phyloP scores from a whole-genome alignment of 2,329 filamentous ascomycete genomes.

The Fusarium armeniacum region DNA sequence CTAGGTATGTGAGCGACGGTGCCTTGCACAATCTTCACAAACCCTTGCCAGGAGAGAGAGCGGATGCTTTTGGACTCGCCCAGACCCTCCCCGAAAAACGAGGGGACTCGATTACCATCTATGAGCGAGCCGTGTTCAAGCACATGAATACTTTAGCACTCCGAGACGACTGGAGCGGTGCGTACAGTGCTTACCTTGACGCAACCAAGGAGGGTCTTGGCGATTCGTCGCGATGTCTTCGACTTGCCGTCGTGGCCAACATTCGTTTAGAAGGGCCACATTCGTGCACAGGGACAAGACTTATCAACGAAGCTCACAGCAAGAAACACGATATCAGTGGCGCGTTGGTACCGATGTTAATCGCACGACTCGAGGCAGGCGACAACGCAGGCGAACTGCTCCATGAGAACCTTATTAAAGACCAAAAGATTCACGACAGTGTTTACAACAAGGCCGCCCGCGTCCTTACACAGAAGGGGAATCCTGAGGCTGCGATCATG shows the following conservation, averaged over 20 bases:
- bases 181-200: slow-evolving; percentile 57
- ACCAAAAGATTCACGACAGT: slow-evolving; percentile 53
- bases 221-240: slow-evolving; percentile 59
- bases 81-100: slow-evolving; percentile 34
- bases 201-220: slow-evolving; percentile 50
- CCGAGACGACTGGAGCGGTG: slow-evolving; percentile 51
- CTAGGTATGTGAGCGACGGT: slow-evolving; percentile 40
- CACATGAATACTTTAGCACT: slow-evolving; percentile 59
- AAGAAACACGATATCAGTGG: slow-evolving; percentile 59
- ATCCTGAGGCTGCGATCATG: slow-evolving; percentile 50
- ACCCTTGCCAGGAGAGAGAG: slow-evolving; percentile 34
- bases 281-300: slow-evolving; percentile 53
- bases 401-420: slow-evolving; percentile 47
- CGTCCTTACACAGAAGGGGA: slow-evolving; percentile 50
- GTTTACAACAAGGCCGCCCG: slow-evolving; percentile 56
- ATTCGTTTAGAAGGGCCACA: slow-evolving; percentile 53
- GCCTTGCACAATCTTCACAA: slow-evolving; percentile 43
- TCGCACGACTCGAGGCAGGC: slow-evolving; percentile 56
- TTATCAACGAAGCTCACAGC: slow-evolving; percentile 58
- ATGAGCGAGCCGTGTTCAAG: slow-evolving; percentile 44
- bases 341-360: slow-evolving; percentile 58
- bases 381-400: slow-evolving; percentile 49
- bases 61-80: slow-evolving; percentile 20
- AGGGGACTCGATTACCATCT: slow-evolving; percentile 43
- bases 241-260: slow-evolving; percentile 63